Evolutionary conservation across 2,329 filamentous ascomycete genomes (phyloP).

Genomic region (Colletotrichum acutatum): DNA sequence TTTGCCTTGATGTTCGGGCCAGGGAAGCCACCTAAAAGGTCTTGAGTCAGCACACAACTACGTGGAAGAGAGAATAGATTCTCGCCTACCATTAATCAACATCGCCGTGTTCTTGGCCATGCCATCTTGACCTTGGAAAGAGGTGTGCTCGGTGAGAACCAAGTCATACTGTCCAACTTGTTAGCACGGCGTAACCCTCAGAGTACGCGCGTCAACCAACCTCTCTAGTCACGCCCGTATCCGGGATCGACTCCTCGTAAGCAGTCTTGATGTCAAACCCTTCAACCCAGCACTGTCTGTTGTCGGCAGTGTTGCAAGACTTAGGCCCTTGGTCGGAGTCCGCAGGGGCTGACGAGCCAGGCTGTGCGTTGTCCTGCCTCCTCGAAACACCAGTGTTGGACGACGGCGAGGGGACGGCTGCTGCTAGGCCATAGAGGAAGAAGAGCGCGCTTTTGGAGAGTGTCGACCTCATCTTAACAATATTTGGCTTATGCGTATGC

Average conservation of each 20-base stretch:
- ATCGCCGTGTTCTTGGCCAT: constrained; percentile 37
- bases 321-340: background rate
- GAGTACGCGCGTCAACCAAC: background rate
- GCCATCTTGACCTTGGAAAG: constrained; percentile 36
- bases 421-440: constrained; percentile 22
- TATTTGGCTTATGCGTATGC: background rate
- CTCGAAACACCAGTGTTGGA: constrained; percentile 1
- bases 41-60: background rate
- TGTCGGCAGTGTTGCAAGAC: constrained; percentile 39
- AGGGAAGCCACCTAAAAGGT: constrained; percentile 34
- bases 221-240: constrained; percentile 38
- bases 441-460: constrained; percentile 19
- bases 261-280: constrained; percentile 44
- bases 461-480: constrained; percentile 23
- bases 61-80: too few relatives aligned
- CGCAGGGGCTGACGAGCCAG: background rate
- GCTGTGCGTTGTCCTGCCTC: constrained; percentile 7
- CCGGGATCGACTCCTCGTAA: constrained; percentile 46
- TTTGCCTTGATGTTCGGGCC: constrained; percentile 65
- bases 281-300: constrained; percentile 39
- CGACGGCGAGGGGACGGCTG: constrained; percentile 2
- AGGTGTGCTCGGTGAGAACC: constrained; percentile 33
- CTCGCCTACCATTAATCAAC: constrained; percentile 38
- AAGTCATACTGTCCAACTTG: constrained; percentile 28
- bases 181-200: background rate